phyloP scores from a whole-genome alignment of 2,329 filamentous ascomycete species.

The Fusarium luffae region DNA sequence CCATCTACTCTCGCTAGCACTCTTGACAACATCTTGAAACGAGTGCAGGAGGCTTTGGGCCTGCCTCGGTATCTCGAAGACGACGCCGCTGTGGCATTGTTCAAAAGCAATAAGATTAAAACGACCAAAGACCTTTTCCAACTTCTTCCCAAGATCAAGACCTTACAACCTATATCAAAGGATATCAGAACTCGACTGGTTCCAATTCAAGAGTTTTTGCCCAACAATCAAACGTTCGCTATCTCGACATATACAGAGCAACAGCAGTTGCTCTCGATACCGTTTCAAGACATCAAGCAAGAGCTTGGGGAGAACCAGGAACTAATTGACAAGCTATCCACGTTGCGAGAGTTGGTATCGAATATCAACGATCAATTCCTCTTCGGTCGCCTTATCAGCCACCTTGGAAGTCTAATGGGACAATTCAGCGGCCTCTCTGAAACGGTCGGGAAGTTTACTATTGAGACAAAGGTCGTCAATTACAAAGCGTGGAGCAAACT shows the following conservation, averaged over 20 bases:
- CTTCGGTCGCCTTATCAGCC: too few species aligned
- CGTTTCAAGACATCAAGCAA: too few species aligned
- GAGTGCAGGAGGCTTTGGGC: not conserved
- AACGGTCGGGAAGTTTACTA: not conserved
- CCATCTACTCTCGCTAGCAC: not conserved
- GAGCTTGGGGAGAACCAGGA: too few species aligned
- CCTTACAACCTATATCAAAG: accelerated
- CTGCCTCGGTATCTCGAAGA: accelerated
- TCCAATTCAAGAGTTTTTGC: not conserved
- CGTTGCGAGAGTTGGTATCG: too few species aligned
- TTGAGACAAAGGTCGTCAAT: not conserved
- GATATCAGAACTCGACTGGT: not conserved
- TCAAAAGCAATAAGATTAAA: not conserved
- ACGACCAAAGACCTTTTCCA: not conserved
- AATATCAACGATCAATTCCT: too few species aligned
- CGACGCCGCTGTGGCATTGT: not conserved
- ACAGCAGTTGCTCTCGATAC: too few species aligned
- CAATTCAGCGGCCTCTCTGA: not conserved
- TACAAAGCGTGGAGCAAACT: not conserved
- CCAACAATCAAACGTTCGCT: too few species aligned
- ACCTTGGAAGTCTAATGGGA: not conserved
- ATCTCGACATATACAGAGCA: too few species aligned
- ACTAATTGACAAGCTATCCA: too few species aligned
- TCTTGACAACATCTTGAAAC: not conserved
- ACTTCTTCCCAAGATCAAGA: not conserved